Percentiles rank a stretch among this genome's conserved stretches.
These are phyloP conservation scores for Naganishia vaughanmartiniae DNA, from an alignment of 768 basidiomycete genomes.

Conservation along the genomic window DNA sequence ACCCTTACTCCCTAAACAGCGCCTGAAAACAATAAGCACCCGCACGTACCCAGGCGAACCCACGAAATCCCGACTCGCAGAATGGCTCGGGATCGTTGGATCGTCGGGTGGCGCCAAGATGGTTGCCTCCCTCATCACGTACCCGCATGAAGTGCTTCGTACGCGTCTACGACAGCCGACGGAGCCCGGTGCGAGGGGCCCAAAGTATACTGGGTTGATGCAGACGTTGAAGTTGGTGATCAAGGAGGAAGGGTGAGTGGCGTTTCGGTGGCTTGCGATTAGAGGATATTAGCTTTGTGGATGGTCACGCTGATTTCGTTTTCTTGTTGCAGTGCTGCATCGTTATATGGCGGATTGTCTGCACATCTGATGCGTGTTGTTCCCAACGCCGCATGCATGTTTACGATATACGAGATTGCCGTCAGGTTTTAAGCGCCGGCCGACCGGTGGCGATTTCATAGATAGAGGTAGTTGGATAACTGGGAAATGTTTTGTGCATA, in stretches of 20 bases:
- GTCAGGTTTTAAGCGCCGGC: slow-evolving; percentile 15
- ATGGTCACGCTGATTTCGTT: neutral
- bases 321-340: slow-evolving; percentile 57
- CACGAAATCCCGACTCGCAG: slow-evolving; percentile 44
- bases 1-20: slow-evolving; percentile 39
- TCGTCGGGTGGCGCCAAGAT: slow-evolving; percentile 92
- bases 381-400: slow-evolving; percentile 97
- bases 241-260: slow-evolving; percentile 68
- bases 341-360: slow-evolving; percentile 85
- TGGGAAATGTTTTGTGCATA: neutral
- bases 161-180: slow-evolving; percentile 88
- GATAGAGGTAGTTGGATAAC: neutral
- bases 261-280: neutral
- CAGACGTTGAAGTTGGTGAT: slow-evolving; percentile 83
- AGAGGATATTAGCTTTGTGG: too few species aligned
- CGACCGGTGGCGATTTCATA: neutral
- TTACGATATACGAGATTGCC: slow-evolving; percentile 81
- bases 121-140: slow-evolving; percentile 89
- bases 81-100: slow-evolving; percentile 79
- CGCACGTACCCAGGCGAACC: slow-evolving; percentile 30
- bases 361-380: slow-evolving; percentile 96
- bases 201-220: slow-evolving; percentile 79
- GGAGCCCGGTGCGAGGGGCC: slow-evolving; percentile 61
- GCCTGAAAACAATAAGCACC: slow-evolving; percentile 67
- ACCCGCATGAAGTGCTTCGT: slow-evolving; percentile 95